phyloP scores from a whole-genome alignment of 2,329 filamentous ascomycete genomes.

The Diaporthe capsici region DNA sequence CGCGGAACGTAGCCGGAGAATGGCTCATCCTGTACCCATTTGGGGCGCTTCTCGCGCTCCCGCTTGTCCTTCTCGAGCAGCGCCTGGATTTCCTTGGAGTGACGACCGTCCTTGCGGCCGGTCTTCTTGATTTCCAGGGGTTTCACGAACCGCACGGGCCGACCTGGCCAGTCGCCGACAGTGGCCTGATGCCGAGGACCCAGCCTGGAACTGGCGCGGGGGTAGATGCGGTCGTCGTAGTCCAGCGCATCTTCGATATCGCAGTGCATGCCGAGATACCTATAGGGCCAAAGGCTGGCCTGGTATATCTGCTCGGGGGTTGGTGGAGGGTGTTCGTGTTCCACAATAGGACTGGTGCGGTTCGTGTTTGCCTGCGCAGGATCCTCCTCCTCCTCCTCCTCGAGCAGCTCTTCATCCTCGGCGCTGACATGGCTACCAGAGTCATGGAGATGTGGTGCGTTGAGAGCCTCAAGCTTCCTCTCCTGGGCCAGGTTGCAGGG shows the following conservation, averaged over 20 bases:
- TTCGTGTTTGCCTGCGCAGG: slow-evolving; percentile 69
- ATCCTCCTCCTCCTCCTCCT: slow-evolving; percentile 84
- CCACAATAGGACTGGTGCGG: slow-evolving; percentile 75
- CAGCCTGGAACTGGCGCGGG: slow-evolving; percentile 91
- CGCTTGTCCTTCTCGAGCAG: slow-evolving; percentile 86
- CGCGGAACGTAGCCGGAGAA: slow-evolving; percentile 82
- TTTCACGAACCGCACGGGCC: slow-evolving; percentile 91
- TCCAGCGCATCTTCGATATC: slow-evolving; percentile 95
- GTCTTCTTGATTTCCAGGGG: slow-evolving; percentile 87
- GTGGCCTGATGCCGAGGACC: slow-evolving; percentile 93
- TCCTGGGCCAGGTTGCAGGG: slow-evolving; percentile 97
- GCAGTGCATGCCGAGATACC: slow-evolving; percentile 96
- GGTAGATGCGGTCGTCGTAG: slow-evolving; percentile 97
- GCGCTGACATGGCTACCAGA: slow-evolving; percentile 72
- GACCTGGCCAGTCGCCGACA: slow-evolving; percentile 87
- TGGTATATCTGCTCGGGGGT: slow-evolving; percentile 93
- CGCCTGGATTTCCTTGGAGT: slow-evolving; percentile 84
- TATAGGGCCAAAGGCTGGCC: slow-evolving; percentile 94
- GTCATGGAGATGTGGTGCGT: slow-evolving; percentile 83
- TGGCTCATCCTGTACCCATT: slow-evolving; percentile 95
- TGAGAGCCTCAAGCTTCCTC: slow-evolving; percentile 88
- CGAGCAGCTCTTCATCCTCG: slow-evolving; percentile 74
- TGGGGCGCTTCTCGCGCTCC: slow-evolving; percentile 84
- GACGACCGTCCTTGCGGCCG: slow-evolving; percentile 82
- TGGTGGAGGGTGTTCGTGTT: slow-evolving; percentile 69